Evolutionary conservation across 768 basidiomycete species (phyloP), one percentile per base, ranked within the genome.

Genomic region (Gyrodon lividus): DNA sequence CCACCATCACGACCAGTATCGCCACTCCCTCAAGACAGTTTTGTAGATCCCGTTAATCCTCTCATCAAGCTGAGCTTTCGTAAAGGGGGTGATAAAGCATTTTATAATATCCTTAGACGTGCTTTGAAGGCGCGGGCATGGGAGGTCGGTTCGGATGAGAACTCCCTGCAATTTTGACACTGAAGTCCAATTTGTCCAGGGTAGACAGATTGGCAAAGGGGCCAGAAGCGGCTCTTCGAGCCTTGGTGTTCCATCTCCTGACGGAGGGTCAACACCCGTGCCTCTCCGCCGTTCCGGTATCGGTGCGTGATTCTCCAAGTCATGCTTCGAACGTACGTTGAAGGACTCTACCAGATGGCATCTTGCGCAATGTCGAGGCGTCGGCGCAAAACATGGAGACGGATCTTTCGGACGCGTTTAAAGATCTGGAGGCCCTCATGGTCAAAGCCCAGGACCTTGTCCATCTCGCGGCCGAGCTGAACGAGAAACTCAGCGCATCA

Each of bases 371-470:
- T 2, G 89, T 94, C 37, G 83, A 89, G 66, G 74, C 78, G 13
- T 81, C 83, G 8, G 81, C 83, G 1, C 79, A 85, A 59, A 78
- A 76, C 5, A 75, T 83, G 14, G 78, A 84, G 40, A 79, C 77
- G 7, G 76, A 84, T 56, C 80, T 98, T 72, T 76, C 77, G 22
- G 82, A 85, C 56, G 89, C 93, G 0, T 75, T 98, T 28, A 76
- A 83, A 57, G 97, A 98, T 62, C 78, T 98, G 30, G 92, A 98
- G 64, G 87, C 87, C 0, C 71, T 98, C 41, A 94, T 90, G 88
- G 75, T 86, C 43, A 90, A 95, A 64, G 93, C 94, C 1, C 87
- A 83, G 57, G 92, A 95, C 59, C 96, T 98, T 85, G 94, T 95
- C 50, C 81, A 81, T 26, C 77, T 98, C 20, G 94, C 96, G 3